A percentile compares a stretch with the other conserved stretches of the same genome.
phyloP scores from a whole-genome alignment of 164 flowering plant genomes.

The Euptelea pleiosperma region DNA sequence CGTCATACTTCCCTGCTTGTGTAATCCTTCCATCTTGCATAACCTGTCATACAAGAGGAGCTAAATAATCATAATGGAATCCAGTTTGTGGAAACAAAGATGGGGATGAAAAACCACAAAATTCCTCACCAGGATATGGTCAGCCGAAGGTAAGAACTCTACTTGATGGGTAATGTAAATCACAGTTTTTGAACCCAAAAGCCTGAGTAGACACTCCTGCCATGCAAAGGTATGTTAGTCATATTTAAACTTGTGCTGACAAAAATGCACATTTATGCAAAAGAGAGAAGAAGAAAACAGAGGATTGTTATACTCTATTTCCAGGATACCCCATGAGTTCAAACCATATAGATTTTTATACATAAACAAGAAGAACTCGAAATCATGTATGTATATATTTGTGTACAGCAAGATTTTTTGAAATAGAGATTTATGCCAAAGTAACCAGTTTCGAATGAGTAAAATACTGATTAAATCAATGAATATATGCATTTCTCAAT shows the following conservation, averaged over 20 bases:
- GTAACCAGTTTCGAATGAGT: background rate
- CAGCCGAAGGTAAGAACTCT: no score
- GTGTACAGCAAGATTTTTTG: background rate
- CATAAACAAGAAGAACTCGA: background rate
- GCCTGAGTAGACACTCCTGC: no score
- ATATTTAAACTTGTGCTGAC: background rate
- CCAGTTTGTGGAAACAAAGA: constrained; percentile 44
- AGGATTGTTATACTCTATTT: background rate
- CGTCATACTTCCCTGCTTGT: constrained; percentile 20
- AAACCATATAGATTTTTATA: background rate
- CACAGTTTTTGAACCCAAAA: constrained; percentile 48
- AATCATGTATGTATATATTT: background rate
- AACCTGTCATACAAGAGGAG: constrained; percentile 4
- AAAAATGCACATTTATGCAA: background rate
- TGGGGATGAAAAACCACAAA: constrained; percentile 56
- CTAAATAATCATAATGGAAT: background rate
- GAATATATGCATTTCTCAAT: background rate
- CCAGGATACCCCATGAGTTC: no score
- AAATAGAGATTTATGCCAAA: background rate
- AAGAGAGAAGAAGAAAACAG: background rate
- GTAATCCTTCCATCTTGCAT: constrained; percentile 23
- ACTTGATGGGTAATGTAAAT: constrained; percentile 65
- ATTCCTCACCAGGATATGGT: no score
- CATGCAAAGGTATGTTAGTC: constrained; percentile 14
- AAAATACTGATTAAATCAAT: no score